Base-by-base conservation (phyloP, 306 rosid genomes). In the Vigna mungo region DNA sequence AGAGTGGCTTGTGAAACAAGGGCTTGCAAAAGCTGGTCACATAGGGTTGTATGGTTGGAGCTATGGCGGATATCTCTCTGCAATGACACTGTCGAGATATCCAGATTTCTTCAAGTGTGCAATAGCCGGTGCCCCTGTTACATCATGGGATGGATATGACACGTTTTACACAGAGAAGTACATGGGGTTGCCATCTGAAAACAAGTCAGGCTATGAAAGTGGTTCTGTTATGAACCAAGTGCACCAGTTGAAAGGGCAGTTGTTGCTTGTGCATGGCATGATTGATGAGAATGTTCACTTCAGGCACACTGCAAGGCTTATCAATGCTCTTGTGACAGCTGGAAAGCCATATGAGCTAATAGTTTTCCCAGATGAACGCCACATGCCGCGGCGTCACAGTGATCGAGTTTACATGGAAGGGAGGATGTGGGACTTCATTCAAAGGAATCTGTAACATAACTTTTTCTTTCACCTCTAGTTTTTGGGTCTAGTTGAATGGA, bases 1-100 rank as follows among this genome's bases (percentile, higher is more conserved):
- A 3, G 91, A 89, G 77, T 95, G 97, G 97, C 99, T 95, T 25
- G 48, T 92, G 75, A 82, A 84, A 69, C 85, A 85, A 68, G 97
- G 99, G 65, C 90, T 95, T 18, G 86, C 99, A 43, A 80, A 86
- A 81, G 87, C 71, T 54, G 90, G 96, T 53, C 92, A 86, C 78
- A 89, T 95, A 14, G 99, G 99, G 18, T 78, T 95, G 79, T 95
- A 91, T 3, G 99, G 99, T 6, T 95, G 99, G 99, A 95, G 99
- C 88, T 95, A 95, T 2, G 99, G 98, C 1, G 99, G 99, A 46
- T 95, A 85, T 77, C 96, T 95, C 27, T 92, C 99, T 3, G 99
- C 96, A 10, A 88, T 92, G 88, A 53, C 94, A 48, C 83, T 95
- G 63, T 89, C 90, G 32, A 85, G 96, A 77, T 89, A 82, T 84